Percentiles rank a stretch among this genome's conserved stretches.
phyloP scores from a whole-genome alignment of 2,329 filamentous ascomycete species.

The Calonectria fujianensis region DNA sequence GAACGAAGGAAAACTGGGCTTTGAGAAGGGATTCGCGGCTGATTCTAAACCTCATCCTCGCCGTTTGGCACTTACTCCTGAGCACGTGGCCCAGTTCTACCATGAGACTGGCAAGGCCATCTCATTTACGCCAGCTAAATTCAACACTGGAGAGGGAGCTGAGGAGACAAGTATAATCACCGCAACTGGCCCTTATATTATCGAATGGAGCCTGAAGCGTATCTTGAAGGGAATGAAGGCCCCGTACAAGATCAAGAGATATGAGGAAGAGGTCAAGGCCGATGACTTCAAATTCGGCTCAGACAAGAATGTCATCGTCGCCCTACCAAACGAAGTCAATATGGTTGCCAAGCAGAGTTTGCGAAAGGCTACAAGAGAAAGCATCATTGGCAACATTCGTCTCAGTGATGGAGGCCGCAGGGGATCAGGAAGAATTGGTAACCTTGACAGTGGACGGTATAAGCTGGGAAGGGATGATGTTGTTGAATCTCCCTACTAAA shows the following conservation, averaged over 20 bases:
- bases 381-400: slow-evolving; percentile 81
- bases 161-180: slow-evolving; percentile 97
- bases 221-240: slow-evolving; percentile 87
- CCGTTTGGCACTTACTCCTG: slow-evolving; percentile 89
- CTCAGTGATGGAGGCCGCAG: slow-evolving; percentile 69
- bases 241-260: slow-evolving; percentile 97
- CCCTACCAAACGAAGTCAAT: slow-evolving; percentile 96
- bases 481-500: slow-evolving; percentile 81
- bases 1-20: slow-evolving; percentile 98
- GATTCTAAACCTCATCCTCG: slow-evolving; percentile 95
- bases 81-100: slow-evolving; percentile 97
- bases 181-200: slow-evolving; percentile 95
- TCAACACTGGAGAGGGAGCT: slow-evolving; percentile 89
- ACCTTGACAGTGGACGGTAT: slow-evolving; percentile 75
- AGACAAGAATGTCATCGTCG: slow-evolving; percentile 98
- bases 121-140: slow-evolving; percentile 92
- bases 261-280: slow-evolving; percentile 95
- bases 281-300: slow-evolving; percentile 99
- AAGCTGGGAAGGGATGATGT: slow-evolving; percentile 88
- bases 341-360: slow-evolving; percentile 94
- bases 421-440: slow-evolving; percentile 72
- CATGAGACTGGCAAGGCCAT: slow-evolving; percentile 94
- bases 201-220: slow-evolving; percentile 97
- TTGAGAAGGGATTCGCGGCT: slow-evolving; percentile 93
- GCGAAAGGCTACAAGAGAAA: slow-evolving; percentile 92